Conservation (phyloP, 768 basidiomycete genomes). For the Boletales sp. region DNA sequence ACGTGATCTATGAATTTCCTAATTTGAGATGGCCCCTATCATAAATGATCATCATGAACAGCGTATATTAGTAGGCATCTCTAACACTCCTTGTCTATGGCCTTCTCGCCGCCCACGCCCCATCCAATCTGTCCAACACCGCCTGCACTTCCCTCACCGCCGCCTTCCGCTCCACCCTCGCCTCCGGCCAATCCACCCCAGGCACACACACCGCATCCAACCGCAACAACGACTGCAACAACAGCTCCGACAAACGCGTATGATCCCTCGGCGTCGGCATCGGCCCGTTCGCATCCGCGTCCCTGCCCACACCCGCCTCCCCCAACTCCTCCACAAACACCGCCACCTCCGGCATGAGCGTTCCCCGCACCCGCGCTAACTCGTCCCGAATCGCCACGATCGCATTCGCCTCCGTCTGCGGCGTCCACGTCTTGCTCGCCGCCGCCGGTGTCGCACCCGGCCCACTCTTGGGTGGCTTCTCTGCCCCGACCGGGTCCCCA, state of each 20-base stretch:
- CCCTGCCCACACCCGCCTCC: neutral
- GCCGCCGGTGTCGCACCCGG: conserved; percentile 7
- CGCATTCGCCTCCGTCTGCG: conserved; percentile 38
- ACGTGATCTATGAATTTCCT: no score
- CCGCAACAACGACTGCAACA: conserved; percentile 83
- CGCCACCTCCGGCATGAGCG: conserved; percentile 55
- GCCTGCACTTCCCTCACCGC: conserved; percentile 85
- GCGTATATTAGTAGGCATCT: no score
- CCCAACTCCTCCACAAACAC: conserved; percentile 44
- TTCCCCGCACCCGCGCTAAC: conserved; percentile 45
- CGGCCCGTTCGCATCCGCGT: neutral
- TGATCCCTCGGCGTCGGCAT: conserved; percentile 37
- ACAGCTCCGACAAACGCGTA: conserved; percentile 67
- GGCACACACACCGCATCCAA: conserved; percentile 73
- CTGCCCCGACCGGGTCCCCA: conserved; percentile 28
- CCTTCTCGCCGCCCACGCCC: conserved; percentile 46
- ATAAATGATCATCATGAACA: no score
- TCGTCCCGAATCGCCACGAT: conserved; percentile 37
- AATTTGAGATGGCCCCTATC: no score
- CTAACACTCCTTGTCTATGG: no score
- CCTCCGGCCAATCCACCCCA: conserved; percentile 72
- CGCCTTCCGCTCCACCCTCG: conserved; percentile 75
- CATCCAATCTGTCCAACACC: conserved; percentile 77
- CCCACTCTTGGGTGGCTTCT: conserved; percentile 13
- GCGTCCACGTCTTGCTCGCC: conserved; percentile 16